Conservation (phyloP, 23 red algal species). For the Pyropia yezoensis region DNA sequence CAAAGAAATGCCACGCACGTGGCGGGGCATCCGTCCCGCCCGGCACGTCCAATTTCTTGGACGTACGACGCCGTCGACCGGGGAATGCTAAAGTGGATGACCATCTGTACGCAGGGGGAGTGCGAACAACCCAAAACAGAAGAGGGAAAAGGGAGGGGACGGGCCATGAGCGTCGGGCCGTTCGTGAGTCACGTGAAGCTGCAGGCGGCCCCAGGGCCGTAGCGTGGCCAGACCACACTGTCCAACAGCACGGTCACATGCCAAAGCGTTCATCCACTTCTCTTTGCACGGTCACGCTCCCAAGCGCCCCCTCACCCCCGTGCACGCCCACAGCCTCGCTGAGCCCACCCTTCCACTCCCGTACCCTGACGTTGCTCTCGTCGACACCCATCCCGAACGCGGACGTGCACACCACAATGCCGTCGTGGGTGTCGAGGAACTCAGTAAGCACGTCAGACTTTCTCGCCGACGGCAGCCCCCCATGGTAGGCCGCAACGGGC, state of each 20-base stretch:
- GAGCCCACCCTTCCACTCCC: too few relatives aligned
- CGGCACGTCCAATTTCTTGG: slow-evolving; percentile 90
- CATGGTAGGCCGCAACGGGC: slow-evolving; percentile 60
- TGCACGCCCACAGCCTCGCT: too few relatives aligned
- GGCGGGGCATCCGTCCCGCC: slow-evolving; percentile 55
- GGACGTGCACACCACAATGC: slow-evolving; percentile 71
- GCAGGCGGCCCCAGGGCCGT: too few relatives aligned
- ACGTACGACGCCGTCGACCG: slow-evolving; percentile 59
- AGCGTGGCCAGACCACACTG: too few relatives aligned
- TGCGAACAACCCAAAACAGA: too few relatives aligned
- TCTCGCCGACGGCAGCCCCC: slow-evolving; percentile 61
- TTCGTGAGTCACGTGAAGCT: too few relatives aligned
- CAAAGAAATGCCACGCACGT: slow-evolving; percentile 45
- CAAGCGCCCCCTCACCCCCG: too few relatives aligned
- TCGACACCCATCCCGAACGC: slow-evolving; percentile 99
- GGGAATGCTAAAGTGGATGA: slow-evolving; percentile 72
- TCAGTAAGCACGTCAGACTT: slow-evolving; percentile 32
- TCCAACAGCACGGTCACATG: too few relatives aligned
- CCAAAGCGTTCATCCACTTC: too few relatives aligned
- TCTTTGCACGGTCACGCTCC: too few relatives aligned
- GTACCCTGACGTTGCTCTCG: slow-evolving; percentile 58
- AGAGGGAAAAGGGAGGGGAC: too few relatives aligned
- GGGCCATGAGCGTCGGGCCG: too few relatives aligned
- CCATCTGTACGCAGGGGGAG: not conserved
- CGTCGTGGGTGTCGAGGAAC: slow-evolving; percentile 22